Conservation (phyloP, 768 basidiomycete species). For the Xerocomellus intermedius region DNA sequence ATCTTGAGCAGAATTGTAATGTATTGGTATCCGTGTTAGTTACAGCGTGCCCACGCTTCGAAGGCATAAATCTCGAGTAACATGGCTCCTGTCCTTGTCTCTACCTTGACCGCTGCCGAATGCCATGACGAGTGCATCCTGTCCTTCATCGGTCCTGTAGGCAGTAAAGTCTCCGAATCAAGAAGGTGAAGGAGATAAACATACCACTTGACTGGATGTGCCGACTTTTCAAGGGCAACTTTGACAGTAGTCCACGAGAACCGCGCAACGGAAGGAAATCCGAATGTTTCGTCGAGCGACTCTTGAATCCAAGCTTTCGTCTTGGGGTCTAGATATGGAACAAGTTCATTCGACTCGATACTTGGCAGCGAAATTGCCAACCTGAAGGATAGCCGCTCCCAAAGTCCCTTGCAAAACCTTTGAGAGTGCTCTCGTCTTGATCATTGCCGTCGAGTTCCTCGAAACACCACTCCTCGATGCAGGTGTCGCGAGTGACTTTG, state of each 20-base stretch:
- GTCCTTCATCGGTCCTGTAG: conserved; percentile 79
- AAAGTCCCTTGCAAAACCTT: conserved; percentile 39
- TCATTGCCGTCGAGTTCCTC: conserved; percentile 49
- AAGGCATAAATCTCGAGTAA: conserved; percentile 74
- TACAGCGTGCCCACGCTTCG: conserved; percentile 67
- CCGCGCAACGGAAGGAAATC: conserved; percentile 84
- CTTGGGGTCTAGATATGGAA: conserved; percentile 68
- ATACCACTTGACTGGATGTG: conserved; percentile 79
- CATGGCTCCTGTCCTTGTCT: conserved; percentile 71
- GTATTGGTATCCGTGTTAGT: conserved; percentile 14
- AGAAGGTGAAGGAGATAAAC: not conserved
- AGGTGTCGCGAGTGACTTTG: conserved; percentile 92
- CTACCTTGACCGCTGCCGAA: conserved; percentile 67
- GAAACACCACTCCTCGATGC: conserved; percentile 83
- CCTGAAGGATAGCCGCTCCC: conserved; percentile 94
- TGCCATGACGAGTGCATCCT: conserved; percentile 70
- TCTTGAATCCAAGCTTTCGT: conserved; percentile 83
- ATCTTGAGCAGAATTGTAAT: not conserved
- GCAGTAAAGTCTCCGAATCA: not conserved
- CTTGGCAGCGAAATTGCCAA: conserved; percentile 23
- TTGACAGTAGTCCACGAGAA: conserved; percentile 98
- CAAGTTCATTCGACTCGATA: not conserved
- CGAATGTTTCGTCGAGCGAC: conserved; percentile 84
- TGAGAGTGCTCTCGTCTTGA: not conserved
- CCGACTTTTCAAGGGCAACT: conserved; percentile 76